Base-by-base conservation (phyloP, 2,329 filamentous ascomycete genomes). In the Pseudocercospora fuligena region DNA sequence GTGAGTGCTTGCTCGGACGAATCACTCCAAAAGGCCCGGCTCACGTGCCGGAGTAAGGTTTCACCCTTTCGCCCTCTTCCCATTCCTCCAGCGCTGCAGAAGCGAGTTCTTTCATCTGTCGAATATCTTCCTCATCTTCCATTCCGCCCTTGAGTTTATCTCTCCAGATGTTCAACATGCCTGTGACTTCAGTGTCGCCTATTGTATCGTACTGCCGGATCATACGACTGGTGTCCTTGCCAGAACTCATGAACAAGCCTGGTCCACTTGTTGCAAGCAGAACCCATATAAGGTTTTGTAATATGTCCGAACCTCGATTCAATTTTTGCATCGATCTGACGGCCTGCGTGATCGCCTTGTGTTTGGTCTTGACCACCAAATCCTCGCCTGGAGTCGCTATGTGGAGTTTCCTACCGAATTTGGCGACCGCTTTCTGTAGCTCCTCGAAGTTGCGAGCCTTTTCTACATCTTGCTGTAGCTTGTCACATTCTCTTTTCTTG, bases 221-320 rank as follows among this genome's bases (percentile, higher is more conserved):
- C 77, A 79, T 77, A 49, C 76, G 68, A 23, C 70, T 77, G 3
- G 77, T 78, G 59, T 79, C 77, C 60, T 75, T 78, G 8, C 77
- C 77, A 3, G 74, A 73, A 63, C 74, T 76, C 56, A 78, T 73
- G 58, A 74, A 79, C 23, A 78, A 47, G 0, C 72, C 75, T 0
- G 74, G 72, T 9, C 67, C 68, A 21, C 61, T 62, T 1, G 63
- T 64, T 5, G 75, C 74, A 9, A 78, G 69, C 49, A 77, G 58
- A 8, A 78, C 67, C 77, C 77, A 79, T 16, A 76, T 68, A 1
- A 76, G 66, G 59, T 78, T 76, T 63, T 78, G 77, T 21, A 79
- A 66, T 2, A 78, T 65, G 56, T 78, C 76, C 11, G 72, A 73
- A 2, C 70, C 72, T 21, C 74, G 66, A 23, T 68, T 73, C 66